Base-by-base conservation (phyloP, 768 basidiomycete genomes). In the Austroboletus festivus region DNA sequence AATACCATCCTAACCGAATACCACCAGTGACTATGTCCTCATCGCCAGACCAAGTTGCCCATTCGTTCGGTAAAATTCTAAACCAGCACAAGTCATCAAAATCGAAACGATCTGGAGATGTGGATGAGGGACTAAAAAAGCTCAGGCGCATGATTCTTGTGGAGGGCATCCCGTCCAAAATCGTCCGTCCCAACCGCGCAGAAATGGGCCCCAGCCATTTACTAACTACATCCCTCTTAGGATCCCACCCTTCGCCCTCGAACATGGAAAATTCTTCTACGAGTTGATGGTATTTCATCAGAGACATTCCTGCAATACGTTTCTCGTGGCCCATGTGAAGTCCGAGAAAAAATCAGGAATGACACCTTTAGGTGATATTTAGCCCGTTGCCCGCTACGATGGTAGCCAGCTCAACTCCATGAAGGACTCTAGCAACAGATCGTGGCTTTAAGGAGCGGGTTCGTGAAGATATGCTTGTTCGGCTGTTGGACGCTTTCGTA, bases 381-480 rank as follows among this genome's bases (percentile, higher is more conserved):
- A 33, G 31, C 12, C 33, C 22, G 24, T 12, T 23, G 11, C 43
- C 42, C 21, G 22, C 11, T 1, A 19, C 15, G 21, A n/a, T 30
- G 38, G 31, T 21, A 23, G 20, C 23, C 18, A 23, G 1, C 30
- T 52, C 24, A 61, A 40, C n/a, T 33, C 20, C 43, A 42, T 26
- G 31, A 24, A 54, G 90, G 49, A 99, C 96, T 15, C 70, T 99
- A 20, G 94, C 95, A 2, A 99, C 95, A 1, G 96, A 99, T 68
- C 83, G 86, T 58, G 91, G 89, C n/a, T 98, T 99, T 73, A 96
- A 95, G 68, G 91, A 94, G 61, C 86, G 90, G 47, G 96, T 99
- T 13, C 84, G 89, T 24, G 95, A 98, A 70, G 93, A 95, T 58
- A 94, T 94, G 91, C 80, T 98, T 20, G 88, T 98, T 52, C 83